Evolutionary conservation across 2,329 filamentous ascomycete genomes (phyloP), one percentile per base, ranked within the genome.

Genomic region (Colletotrichum lentis): DNA sequence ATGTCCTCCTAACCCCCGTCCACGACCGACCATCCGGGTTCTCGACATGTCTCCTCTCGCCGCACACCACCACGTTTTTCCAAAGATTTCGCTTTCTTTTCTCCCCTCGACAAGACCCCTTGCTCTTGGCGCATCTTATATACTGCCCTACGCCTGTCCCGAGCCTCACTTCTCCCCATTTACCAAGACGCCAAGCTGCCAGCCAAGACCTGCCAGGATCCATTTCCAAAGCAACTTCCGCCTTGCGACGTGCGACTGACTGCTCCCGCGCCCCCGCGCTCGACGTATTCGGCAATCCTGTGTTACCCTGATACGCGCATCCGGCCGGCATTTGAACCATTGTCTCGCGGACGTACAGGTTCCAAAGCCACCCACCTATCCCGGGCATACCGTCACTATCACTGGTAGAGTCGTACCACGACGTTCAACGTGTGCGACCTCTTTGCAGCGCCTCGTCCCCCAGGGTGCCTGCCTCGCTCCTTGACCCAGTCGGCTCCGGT

Each of bases 121-220:
- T 68, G 55, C 22, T 24, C 49, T 50, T 46, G 66, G 44, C 62
- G 37, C 44, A 65, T 52, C 58, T 61, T 69, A 69, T 69, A 69
- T 65, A 61, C 62, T 44, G 49, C 56, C 55, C 55, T 27, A 22
- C 24, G 35, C 55, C 65, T 58, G 49, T 56, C 43, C 43, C 7
- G 50, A 60, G 62, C 55, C 62, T 59, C 37, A 50, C 16, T 37
- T 10, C 22, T 43, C 44, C 31, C 16, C 20, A 18, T 55, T 11
- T 56, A 60, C 50, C 56, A 65, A 66, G 66, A 69, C 66, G 66
- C 66, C 66, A 66, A 66, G 66, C 66, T 56, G 66, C 56, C 39
- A 69, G 55, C 66, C 66, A 55, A 69, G 66, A 66, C 66, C 16
- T 41, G 27, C 49, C 35, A 61, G 56, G 50, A 53, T 41, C 56